Conservation (phyloP, 2,329 filamentous ascomycete species). For the Ophioceras dolichostomum region DNA sequence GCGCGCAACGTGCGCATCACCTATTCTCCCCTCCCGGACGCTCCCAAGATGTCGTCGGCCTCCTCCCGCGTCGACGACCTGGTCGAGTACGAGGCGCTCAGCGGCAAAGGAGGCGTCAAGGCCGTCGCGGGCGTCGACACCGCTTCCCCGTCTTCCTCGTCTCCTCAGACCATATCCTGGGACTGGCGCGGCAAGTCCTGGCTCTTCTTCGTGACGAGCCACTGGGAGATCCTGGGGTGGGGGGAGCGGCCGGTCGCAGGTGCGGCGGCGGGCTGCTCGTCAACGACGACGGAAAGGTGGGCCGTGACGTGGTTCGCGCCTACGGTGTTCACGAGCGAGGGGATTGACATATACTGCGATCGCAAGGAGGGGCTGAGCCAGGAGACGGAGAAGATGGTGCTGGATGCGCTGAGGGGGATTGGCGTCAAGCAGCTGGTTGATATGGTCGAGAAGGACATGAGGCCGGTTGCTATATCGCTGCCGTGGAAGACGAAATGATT, state of each 20-base stretch:
- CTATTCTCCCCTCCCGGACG: conserved; percentile 44
- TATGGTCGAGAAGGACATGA: conserved; percentile 36
- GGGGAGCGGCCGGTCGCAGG: conserved; percentile 38
- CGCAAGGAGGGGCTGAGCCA: conserved; percentile 45
- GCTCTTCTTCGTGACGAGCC: conserved; percentile 57
- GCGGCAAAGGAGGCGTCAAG: conserved; percentile 35
- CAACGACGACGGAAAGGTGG: conserved; percentile 49
- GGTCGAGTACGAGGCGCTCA: conserved; percentile 52
- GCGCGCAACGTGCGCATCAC: conserved; percentile 72
- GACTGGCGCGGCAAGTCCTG: conserved; percentile 69
- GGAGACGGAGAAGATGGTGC: conserved; percentile 23
- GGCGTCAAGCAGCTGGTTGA: conserved; percentile 36
- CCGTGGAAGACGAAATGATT: conserved; percentile 38
- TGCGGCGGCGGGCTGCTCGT: conserved; percentile 14
- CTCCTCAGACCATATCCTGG: conserved; percentile 29
- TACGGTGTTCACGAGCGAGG: conserved; percentile 72
- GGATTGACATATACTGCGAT: conserved; percentile 66
- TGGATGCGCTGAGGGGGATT: conserved; percentile 19
- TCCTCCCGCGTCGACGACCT: conserved; percentile 50
- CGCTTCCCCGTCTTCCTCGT: conserved; percentile 13
- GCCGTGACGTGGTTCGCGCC: conserved; percentile 76
- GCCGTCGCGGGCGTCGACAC: conserved; percentile 55
- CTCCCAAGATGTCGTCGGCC: conserved; percentile 7
- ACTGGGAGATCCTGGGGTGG: conserved; percentile 76
- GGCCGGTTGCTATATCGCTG: conserved; percentile 35